A percentile compares a stretch with the other conserved stretches of the same genome.
Evolutionary conservation across 2,329 filamentous ascomycete species (phyloP).

Genomic region (Acarospora socialis): DNA sequence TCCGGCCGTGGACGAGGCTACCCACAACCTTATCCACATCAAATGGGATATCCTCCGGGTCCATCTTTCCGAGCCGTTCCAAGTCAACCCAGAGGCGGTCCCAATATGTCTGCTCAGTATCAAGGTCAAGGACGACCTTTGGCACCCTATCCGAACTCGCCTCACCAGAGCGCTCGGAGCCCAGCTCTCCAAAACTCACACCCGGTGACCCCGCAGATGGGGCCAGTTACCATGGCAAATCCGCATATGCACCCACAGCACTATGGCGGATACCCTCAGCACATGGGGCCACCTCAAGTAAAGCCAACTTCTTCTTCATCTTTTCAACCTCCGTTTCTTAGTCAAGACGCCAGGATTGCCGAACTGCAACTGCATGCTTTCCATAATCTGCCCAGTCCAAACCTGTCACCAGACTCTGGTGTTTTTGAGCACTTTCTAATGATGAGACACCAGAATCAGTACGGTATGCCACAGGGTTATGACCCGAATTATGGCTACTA

Average conservation of each 20-base stretch:
- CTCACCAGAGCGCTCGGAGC: conserved; percentile 49
- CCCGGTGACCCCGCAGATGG: conserved; percentile 57
- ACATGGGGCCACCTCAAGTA: conserved; percentile 47
- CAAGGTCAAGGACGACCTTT: conserved; percentile 30
- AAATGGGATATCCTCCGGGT: conserved; percentile 40
- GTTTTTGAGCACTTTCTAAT: conserved; percentile 64
- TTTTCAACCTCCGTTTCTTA: conserved; percentile 14
- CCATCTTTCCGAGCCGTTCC: conserved; percentile 36
- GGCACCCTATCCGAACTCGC: conserved; percentile 46
- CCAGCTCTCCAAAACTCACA: conserved; percentile 51
- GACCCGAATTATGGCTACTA: conserved; percentile 34
- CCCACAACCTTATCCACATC: conserved; percentile 35
- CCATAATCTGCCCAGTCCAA: conserved; percentile 28
- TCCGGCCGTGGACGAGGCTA: conserved; percentile 45
- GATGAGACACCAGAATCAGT: conserved; percentile 50
- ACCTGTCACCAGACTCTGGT: conserved; percentile 55
- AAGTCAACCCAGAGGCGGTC: conserved; percentile 35
- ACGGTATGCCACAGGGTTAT: conserved; percentile 38
- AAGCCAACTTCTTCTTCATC: conserved; percentile 30
- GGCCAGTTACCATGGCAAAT: conserved; percentile 52
- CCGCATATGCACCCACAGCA: conserved; percentile 48
- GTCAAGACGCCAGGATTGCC: conserved; percentile 1
- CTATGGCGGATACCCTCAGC: conserved; percentile 43
- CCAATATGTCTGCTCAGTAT: conserved; percentile 39
- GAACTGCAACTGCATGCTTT: conserved; percentile 5